Conservation (phyloP, 345 rosid species). For the Melaleuca alternifolia region DNA sequence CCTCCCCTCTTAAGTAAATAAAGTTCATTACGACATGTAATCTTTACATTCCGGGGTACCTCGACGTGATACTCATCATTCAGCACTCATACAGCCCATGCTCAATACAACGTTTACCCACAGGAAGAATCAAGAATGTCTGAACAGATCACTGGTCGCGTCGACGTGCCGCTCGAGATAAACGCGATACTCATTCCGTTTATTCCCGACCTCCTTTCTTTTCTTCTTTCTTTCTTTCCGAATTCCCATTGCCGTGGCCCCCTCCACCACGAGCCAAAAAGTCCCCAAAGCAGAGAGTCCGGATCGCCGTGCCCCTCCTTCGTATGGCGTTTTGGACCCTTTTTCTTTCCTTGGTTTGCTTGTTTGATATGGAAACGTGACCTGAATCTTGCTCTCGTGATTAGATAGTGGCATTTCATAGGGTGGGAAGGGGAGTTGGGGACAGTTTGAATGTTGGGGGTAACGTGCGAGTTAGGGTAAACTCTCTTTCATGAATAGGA, state of each 20-base stretch:
- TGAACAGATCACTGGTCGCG: background rate
- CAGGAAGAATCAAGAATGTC: background rate
- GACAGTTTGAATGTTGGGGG: background rate
- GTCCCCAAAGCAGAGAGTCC: background rate
- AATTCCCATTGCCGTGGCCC: background rate
- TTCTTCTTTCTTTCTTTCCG: background rate
- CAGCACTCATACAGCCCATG: background rate
- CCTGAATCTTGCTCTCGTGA: background rate
- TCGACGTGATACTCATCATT: background rate
- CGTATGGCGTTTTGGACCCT: background rate
- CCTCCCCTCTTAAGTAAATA: background rate
- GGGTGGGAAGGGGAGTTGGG: background rate
- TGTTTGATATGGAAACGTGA: background rate
- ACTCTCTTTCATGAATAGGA: background rate
- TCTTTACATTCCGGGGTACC: background rate
- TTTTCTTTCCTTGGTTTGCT: background rate
- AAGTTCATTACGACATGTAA: background rate
- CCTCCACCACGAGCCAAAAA: background rate
- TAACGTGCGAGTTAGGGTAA: background rate
- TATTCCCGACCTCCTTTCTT: background rate
- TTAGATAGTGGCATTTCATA: background rate
- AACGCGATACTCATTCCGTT: background rate
- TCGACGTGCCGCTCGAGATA: no score
- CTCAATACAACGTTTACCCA: background rate
- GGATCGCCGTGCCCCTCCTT: background rate